Evolutionary conservation across 768 basidiomycete genomes (phyloP), one percentile per base, ranked within the genome.

Genomic region (Tylopilus sp.): DNA sequence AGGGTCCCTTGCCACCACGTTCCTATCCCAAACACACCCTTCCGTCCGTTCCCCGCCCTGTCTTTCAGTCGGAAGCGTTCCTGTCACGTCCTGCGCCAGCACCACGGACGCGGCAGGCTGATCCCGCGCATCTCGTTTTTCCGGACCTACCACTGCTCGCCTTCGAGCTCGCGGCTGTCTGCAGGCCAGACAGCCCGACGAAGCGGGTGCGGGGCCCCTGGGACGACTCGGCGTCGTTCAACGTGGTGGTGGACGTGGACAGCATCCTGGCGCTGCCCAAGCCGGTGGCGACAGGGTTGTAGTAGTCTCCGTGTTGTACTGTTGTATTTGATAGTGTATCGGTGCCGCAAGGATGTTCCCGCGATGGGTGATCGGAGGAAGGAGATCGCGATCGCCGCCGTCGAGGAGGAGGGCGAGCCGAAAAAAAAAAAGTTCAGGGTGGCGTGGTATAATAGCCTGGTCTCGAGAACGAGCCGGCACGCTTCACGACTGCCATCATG

Each of bases 11-110:
- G 25, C 85, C 86, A 3, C 65, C 79, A n/a, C 78, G 85, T 57
- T 79, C 79, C 46, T 58, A 73, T 41, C 79, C 85, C 21, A 86
- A 79, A 63, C 85, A 89, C 69, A 78, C 73, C 14, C 74, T 89
- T 58, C 89, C 89, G 13, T 78, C 81, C n/a, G 22, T 84, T 25
- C 88, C 88, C 12, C 72, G 73, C 34, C 85, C 85, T 0, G 72
- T 73, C 25, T 78, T 81, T 52, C 65, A 74, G 29, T 70, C 72
- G 43, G 64, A 71, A 22, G 63, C 65, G 25, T 52, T 48, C 4
- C 55, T 72, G 25, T 55, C 58, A 24, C 64, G 56, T 0, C 63
- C 66, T 1, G 29, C 58, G 1, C 61, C 64, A 0, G 58, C 59
- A 2, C 58, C 53, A 45, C 66, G 61, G 42, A 56, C 44, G 22